These are phyloP conservation scores for Acacia confusa DNA, from an alignment of 306 rosid species.

Conservation along the genomic window DNA sequence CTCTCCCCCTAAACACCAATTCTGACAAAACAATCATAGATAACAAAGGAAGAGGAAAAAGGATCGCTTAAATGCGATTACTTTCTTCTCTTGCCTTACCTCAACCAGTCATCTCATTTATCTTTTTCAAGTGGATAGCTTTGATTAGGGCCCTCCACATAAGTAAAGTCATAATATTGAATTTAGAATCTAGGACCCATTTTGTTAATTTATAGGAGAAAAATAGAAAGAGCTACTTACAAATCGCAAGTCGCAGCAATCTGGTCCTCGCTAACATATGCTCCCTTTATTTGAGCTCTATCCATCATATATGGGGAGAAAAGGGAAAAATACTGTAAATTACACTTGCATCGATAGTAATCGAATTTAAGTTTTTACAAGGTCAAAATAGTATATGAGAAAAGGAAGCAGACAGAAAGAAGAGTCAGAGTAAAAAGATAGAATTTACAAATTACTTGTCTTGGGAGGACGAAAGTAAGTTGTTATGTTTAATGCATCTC, in stretches of 20 bases:
- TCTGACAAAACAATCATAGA: constrained; percentile 36
- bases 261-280: constrained; percentile 40
- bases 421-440: constrained; percentile 30
- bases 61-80: constrained; percentile 33
- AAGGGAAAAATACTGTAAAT: constrained; percentile 2
- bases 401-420: constrained; percentile 14
- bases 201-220: constrained; percentile 22
- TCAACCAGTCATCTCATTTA: constrained; percentile 45
- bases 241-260: constrained; percentile 44
- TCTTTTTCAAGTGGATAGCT: constrained; percentile 42
- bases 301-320: constrained; percentile 23
- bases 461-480: constrained; percentile 33
- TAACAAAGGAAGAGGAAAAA: constrained; percentile 33
- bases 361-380: constrained; percentile 34
- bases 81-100: constrained; percentile 42
- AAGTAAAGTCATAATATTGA: constrained; percentile 47
- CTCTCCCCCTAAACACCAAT: constrained; percentile 25
- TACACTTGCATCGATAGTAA: constrained; percentile 32
- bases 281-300: constrained; percentile 41
- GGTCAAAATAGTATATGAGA: constrained; percentile 32
- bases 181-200: constrained; percentile 69
- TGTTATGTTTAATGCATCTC: constrained; percentile 37
- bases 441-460: constrained; percentile 52
- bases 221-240: constrained; percentile 21
- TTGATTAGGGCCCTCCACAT: constrained; percentile 47